These are phyloP conservation scores for Cunninghamia lanceolata DNA, from an alignment of 75 land plant genomes.

Conservation along the genomic window DNA sequence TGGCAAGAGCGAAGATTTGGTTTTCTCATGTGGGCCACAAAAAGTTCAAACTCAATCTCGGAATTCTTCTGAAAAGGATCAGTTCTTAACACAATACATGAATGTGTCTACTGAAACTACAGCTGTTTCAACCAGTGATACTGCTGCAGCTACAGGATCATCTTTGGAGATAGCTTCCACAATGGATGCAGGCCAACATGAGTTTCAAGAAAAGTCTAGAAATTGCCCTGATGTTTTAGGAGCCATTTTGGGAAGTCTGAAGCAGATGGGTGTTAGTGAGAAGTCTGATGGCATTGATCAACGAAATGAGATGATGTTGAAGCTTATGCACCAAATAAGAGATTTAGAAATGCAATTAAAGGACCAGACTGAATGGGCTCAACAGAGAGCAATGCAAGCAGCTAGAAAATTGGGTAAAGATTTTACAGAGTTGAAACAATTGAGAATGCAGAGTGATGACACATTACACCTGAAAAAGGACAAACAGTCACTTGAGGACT, in stretches of 20 bases:
- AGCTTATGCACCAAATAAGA: conserved; percentile 47
- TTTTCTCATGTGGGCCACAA: conserved; percentile 25
- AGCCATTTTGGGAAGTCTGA: conserved; percentile 36
- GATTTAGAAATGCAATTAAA: conserved; percentile 70
- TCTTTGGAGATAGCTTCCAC: conserved; percentile 16
- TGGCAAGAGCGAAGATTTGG: background rate
- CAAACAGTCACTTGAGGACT: conserved; percentile 64
- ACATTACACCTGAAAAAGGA: conserved; percentile 58
- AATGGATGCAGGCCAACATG: conserved; percentile 10
- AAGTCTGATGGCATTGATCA: conserved; percentile 24
- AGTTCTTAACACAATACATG: background rate
- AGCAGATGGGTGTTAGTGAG: conserved; percentile 35
- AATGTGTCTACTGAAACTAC: background rate
- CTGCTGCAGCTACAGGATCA: conserved; percentile 13
- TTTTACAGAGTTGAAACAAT: conserved; percentile 57
- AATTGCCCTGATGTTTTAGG: conserved; percentile 24
- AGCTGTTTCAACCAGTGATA: background rate
- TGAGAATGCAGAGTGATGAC: conserved; percentile 78
- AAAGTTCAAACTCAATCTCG: conserved; percentile 23
- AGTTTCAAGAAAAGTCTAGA: conserved; percentile 20
- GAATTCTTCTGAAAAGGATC: conserved; percentile 16
- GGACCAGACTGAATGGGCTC: conserved; percentile 86
- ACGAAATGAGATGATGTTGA: conserved; percentile 51
- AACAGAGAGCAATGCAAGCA: conserved; percentile 86
- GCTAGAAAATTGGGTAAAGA: conserved; percentile 80